Percentiles rank a stretch among this genome's conserved stretches.
Evolutionary conservation across 495 filamentous ascomycete genomes (phyloP).

Genomic region (Neurospora africana): DNA sequence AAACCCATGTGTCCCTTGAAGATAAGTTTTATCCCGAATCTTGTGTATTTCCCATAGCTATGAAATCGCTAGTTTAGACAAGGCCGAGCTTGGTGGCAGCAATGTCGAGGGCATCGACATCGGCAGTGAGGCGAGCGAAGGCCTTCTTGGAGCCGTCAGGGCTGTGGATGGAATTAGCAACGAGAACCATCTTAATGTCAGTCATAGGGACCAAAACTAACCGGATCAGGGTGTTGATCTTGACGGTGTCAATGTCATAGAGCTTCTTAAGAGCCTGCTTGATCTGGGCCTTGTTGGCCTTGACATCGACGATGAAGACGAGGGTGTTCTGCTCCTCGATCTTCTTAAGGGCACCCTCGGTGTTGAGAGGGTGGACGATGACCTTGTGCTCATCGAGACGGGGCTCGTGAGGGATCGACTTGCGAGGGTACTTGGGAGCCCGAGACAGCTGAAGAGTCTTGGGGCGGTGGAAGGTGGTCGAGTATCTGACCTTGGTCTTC

Average conservation of each 20-base stretch:
- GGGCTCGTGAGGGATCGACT: slow-evolving; percentile 79
- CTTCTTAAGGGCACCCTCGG: slow-evolving; percentile 99
- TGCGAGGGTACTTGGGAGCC: slow-evolving; percentile 91
- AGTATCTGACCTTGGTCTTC: slow-evolving; percentile 80
- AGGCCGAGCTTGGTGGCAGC: slow-evolving; percentile 97
- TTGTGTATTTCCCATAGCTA: slow-evolving; percentile 1
- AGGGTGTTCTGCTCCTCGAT: slow-evolving; percentile 99
- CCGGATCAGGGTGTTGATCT: slow-evolving; percentile 99
- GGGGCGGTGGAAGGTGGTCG: slow-evolving; percentile 93
- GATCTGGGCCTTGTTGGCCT: slow-evolving; percentile 99
- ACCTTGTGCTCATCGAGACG: slow-evolving; percentile 90
- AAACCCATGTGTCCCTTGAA: neutral
- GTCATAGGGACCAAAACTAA: slow-evolving; percentile 31
- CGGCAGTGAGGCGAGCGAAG: slow-evolving; percentile 83
- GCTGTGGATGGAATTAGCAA: slow-evolving; percentile 34
- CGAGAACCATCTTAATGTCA: neutral
- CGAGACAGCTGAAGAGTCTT: slow-evolving; percentile 90
- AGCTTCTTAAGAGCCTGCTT: slow-evolving; percentile 97
- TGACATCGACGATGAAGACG: slow-evolving; percentile 96
- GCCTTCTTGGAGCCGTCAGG: slow-evolving; percentile 98
- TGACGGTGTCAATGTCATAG: slow-evolving; percentile 94
- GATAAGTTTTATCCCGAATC: neutral
- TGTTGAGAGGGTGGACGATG: slow-evolving; percentile 79
- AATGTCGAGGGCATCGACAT: slow-evolving; percentile 98
- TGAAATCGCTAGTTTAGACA: slow-evolving; percentile 51